phyloP scores from a whole-genome alignment of 495 filamentous ascomycete genomes.

The Aspergillus biplanus region DNA sequence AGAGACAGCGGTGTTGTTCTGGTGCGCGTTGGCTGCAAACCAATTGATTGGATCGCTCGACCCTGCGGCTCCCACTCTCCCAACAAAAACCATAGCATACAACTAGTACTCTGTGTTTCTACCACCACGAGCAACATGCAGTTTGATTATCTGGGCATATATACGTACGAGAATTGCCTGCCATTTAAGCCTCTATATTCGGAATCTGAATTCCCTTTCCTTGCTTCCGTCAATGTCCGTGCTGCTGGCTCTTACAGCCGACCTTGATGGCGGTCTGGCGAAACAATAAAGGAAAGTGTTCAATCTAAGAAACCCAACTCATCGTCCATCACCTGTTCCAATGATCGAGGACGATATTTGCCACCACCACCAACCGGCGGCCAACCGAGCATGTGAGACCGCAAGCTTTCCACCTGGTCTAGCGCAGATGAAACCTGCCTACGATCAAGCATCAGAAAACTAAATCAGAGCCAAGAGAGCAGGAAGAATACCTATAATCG shows the following conservation, averaged over 20 bases:
- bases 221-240: neutral
- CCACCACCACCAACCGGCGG: conserved; percentile 50
- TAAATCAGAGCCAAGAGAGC: neutral
- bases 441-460: conserved; percentile 7
- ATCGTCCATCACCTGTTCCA: conserved; percentile 57
- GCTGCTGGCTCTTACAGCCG: neutral
- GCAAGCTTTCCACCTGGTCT: conserved; percentile 44
- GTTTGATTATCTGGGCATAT: neutral
- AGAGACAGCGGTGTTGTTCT: conserved; percentile 15
- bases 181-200: neutral
- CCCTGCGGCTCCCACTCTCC: conserved; percentile 24
- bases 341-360: conserved; percentile 38
- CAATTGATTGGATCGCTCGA: conserved; percentile 8
- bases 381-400: conserved; percentile 46
- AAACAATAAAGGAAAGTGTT: conserved; percentile 4
- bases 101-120: conserved; percentile 23
- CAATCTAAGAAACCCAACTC: conserved; percentile 63
- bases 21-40: conserved; percentile 19
- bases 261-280: neutral
- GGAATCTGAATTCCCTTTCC: neutral
- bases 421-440: conserved; percentile 53
- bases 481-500: conserved; percentile 18
- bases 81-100: conserved; percentile 48
- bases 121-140: neutral
- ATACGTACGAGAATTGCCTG: neutral